Base-by-base conservation (phyloP, 768 basidiomycete species). In the Naganishia vaughanmartiniae region DNA sequence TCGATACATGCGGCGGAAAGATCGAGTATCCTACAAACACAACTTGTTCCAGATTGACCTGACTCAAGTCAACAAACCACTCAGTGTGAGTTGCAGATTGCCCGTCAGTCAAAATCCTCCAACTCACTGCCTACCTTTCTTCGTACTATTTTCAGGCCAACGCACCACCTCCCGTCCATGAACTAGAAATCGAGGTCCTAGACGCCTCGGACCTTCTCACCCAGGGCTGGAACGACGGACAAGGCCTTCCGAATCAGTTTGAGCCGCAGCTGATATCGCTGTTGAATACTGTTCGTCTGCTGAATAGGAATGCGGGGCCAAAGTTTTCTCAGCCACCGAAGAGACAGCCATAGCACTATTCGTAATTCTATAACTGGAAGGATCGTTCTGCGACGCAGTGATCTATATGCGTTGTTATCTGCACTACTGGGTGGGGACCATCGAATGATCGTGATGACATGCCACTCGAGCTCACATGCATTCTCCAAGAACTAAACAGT, bases 41-140 rank as follows among this genome's bases (percentile, higher is more conserved):
- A 93, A 97, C 80, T 89, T 95, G 73, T 94, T 93, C 79, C 86
- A 84, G 73, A 89, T 99, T 73, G 96, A 99, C 83, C 85, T 99
- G 58, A 98, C 96, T 0, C 92, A 94, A 81, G 95, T 98, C 57
- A 87, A 63, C 26, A 63, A 63, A 17, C 66, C 71, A 11, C 69
- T 87, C 1, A 85, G 88, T 4, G 84, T 84, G 10, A 58, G 77
- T 74, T 0, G 31, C 36, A 19, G 21, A 51, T 9, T 51, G 19
- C 24, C 14, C 4, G 24, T 21, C n/a, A n/a, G 6, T 51, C 21
- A 1, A 3, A 6, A 7, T 51, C 39, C 3, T 30, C 39, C 45
- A 51, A 66, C n/a, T 54, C 45, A 39, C 53, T 42, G 45, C 51
- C 30, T 58, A 76, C 53, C 26, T 53, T 54, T 28, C 15, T 36